Percentiles rank a stretch among this genome's conserved stretches.
Conservation (phyloP, 768 basidiomycete genomes). For the Amanita subjunquillea region DNA sequence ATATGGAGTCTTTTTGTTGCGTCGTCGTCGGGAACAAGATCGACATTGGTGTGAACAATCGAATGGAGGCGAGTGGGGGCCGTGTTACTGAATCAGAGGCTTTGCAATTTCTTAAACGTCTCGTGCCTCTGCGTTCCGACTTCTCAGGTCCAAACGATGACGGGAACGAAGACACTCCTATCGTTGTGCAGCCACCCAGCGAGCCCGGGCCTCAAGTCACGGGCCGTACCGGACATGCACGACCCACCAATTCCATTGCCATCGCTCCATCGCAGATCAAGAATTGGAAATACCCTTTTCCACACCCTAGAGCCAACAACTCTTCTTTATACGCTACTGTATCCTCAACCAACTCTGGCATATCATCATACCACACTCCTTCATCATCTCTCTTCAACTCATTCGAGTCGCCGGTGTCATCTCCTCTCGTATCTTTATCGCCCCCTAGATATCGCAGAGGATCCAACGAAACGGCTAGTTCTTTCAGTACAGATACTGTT, state of each 20-base stretch:
- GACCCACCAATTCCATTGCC: not conserved
- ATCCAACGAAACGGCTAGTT: slow-evolving; percentile 27
- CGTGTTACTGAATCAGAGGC: slow-evolving; percentile 31
- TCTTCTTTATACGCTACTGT: slow-evolving; percentile 31
- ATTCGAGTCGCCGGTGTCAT: slow-evolving; percentile 51
- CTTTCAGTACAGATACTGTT: slow-evolving; percentile 43
- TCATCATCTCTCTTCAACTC: slow-evolving; percentile 54
- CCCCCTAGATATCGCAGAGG: slow-evolving; percentile 15
- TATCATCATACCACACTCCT: slow-evolving; percentile 69
- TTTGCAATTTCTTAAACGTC: slow-evolving; percentile 34
- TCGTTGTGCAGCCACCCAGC: not conserved
- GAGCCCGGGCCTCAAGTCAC: not conserved
- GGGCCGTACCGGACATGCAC: not conserved
- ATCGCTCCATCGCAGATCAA: not conserved
- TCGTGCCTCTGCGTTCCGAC: not conserved
- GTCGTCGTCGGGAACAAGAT: slow-evolving; percentile 76
- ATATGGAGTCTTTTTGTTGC: slow-evolving; percentile 54
- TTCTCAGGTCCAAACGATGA: not conserved
- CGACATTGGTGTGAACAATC: slow-evolving; percentile 30
- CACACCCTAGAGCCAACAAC: slow-evolving; percentile 34
- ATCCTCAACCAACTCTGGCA: slow-evolving; percentile 44
- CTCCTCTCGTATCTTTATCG: slow-evolving; percentile 25
- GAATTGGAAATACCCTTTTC: slow-evolving; percentile 16
- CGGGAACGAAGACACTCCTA: not conserved
- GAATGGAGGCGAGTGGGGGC: slow-evolving; percentile 4